Percentiles rank a stretch among this genome's conserved stretches.
Conservation (phyloP, 2,329 filamentous ascomycete species). For the Xylaria polymorpha region DNA sequence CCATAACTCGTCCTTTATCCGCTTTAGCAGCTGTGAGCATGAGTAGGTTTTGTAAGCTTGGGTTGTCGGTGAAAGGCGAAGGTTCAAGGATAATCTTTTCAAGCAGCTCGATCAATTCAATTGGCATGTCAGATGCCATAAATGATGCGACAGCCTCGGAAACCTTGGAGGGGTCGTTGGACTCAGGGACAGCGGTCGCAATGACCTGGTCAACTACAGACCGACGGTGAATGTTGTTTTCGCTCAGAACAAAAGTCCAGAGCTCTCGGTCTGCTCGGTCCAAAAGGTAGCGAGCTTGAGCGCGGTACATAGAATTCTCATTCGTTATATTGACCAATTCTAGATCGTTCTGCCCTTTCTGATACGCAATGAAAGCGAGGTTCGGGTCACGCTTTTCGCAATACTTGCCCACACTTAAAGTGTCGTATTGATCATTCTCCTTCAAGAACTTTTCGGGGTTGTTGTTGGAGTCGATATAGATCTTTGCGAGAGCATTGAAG, state of each 20-base stretch:
- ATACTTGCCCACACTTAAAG: slow-evolving; percentile 92
- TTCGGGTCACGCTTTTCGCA: slow-evolving; percentile 99
- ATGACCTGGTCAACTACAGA: slow-evolving; percentile 97
- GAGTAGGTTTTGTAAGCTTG: slow-evolving; percentile 93
- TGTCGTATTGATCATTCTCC: slow-evolving; percentile 97
- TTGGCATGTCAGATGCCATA: slow-evolving; percentile 88
- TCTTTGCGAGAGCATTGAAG: slow-evolving; percentile 97
- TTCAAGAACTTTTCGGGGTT: slow-evolving; percentile 97
- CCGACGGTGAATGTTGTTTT: slow-evolving; percentile 94
- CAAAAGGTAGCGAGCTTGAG: slow-evolving; percentile 94
- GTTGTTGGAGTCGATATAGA: slow-evolving; percentile 99
- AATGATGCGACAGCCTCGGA: slow-evolving; percentile 94
- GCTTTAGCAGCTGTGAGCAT: slow-evolving; percentile 97
- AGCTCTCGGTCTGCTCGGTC: slow-evolving; percentile 90
- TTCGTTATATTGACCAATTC: slow-evolving; percentile 98
- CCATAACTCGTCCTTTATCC: slow-evolving; percentile 93
- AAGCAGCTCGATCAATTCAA: slow-evolving; percentile 94
- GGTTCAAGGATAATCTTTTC: slow-evolving; percentile 99
- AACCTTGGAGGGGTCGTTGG: slow-evolving; percentile 92
- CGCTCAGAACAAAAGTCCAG: slow-evolving; percentile 93
- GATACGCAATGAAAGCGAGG: slow-evolving; percentile 92
- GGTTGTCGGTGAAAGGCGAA: slow-evolving; percentile 98
- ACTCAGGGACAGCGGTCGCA: slow-evolving; percentile 92
- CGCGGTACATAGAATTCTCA: slow-evolving; percentile 99
- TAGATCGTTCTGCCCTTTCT: slow-evolving; percentile 96